A percentile compares a stretch with the other conserved stretches of the same genome.
Evolutionary conservation across 768 basidiomycete species (phyloP).

Genomic region (Cystobasidium ongulense): DNA sequence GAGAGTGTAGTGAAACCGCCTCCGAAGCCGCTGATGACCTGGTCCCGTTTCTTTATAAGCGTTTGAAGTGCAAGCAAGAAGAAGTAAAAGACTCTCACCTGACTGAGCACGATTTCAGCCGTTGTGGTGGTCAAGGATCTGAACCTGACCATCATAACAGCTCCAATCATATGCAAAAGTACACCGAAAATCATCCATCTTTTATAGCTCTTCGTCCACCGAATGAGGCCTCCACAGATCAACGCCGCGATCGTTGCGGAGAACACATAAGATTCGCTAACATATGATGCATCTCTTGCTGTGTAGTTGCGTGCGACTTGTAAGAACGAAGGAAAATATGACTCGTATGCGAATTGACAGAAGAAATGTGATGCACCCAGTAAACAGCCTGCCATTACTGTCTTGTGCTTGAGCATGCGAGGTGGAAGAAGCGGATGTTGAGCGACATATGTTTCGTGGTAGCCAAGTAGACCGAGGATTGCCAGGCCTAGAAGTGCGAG

Average conservation of each 20-base stretch:
- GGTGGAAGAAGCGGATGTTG: constrained; percentile 37
- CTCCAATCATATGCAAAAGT: constrained; percentile 38
- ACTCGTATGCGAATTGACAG: constrained; percentile 40
- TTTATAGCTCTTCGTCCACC: constrained; percentile 38
- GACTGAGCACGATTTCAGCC: constrained; percentile 37
- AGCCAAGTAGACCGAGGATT: constrained; percentile 37
- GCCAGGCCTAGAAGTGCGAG: constrained; percentile 27
- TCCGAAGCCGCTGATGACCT: constrained; percentile 19
- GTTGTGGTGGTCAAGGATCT: constrained; percentile 38
- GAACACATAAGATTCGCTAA: constrained; percentile 40
- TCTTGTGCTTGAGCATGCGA: constrained; percentile 35
- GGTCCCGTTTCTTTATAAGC: neutral
- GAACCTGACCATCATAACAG: constrained; percentile 40
- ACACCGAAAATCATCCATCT: constrained; percentile 40
- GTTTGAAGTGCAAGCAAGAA: neutral
- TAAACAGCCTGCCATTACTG: constrained; percentile 34
- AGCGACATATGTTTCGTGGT: constrained; percentile 35
- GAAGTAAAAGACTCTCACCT: constrained; percentile 21
- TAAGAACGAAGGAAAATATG: constrained; percentile 41
- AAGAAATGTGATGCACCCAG: constrained; percentile 41
- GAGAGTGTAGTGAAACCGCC: constrained; percentile 39
- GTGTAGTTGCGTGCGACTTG: constrained; percentile 39
- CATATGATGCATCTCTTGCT: constrained; percentile 29
- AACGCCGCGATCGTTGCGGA: constrained; percentile 38
- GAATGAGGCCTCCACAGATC: constrained; percentile 35